phyloP scores from a whole-genome alignment of 2,329 filamentous ascomycete species.

The Alternaria longipes region DNA sequence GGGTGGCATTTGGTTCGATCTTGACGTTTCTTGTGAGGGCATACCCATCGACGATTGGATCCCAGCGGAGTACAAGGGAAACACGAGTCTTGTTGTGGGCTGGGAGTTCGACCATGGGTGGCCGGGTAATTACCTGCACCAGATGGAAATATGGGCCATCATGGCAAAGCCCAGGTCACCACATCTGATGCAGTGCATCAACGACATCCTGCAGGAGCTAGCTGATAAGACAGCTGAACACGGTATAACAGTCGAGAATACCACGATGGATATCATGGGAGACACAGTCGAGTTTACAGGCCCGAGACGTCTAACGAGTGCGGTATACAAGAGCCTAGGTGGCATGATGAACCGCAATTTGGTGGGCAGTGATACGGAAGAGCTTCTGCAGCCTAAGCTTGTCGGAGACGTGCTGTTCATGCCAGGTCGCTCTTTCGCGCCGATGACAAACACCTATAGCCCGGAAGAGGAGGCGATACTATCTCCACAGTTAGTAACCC shows the following conservation, averaged over 20 bases:
- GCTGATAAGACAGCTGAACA: conserved; percentile 18
- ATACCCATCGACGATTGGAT: conserved; percentile 50
- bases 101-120: conserved; percentile 50
- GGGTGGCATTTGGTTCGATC: conserved; percentile 55
- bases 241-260: conserved; percentile 22
- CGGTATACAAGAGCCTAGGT: conserved; percentile 38
- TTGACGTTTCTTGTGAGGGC: conserved; percentile 51
- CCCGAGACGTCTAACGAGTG: conserved; percentile 35
- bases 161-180: conserved; percentile 35
- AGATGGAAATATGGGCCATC: conserved; percentile 47
- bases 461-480: conserved; percentile 11
- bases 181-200: conserved; percentile 36
- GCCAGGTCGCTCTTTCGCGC: conserved; percentile 26
- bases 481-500: conserved; percentile 21
- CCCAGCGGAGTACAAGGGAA: conserved; percentile 41
- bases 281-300: conserved; percentile 44
- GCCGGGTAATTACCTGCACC: conserved; percentile 24
- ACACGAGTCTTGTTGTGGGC: conserved; percentile 50
- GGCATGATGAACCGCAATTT: conserved; percentile 23
- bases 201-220: conserved; percentile 35
- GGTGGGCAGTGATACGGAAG: conserved; percentile 25
- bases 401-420: conserved; percentile 40
- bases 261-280: conserved; percentile 32
- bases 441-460: conserved; percentile 23
- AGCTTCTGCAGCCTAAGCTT: conserved; percentile 36